Conservation (phyloP, 1,139 yeast species). For the Lodderomyces margitis region DNA sequence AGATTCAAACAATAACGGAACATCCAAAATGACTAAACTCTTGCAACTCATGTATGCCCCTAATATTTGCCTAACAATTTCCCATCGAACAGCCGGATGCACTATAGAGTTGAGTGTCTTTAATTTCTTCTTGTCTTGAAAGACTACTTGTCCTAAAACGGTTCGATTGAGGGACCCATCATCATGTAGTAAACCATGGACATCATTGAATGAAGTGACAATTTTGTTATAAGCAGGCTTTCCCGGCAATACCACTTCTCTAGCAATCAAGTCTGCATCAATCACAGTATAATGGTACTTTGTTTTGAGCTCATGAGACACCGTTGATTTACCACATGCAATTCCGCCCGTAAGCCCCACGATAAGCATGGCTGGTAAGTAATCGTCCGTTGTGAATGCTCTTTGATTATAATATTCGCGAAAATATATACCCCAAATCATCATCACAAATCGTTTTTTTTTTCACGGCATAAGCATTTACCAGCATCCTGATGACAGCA, state of each 20-base stretch:
- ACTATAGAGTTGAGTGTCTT: slow-evolving; percentile 67
- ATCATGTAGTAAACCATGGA: slow-evolving; percentile 54
- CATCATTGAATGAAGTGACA: slow-evolving; percentile 55
- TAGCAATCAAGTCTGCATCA: slow-evolving; percentile 90
- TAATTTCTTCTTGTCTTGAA: slow-evolving; percentile 59
- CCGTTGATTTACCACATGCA: slow-evolving; percentile 94
- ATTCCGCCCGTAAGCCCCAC: slow-evolving; percentile 96
- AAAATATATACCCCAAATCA: too few relatives aligned
- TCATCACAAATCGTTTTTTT: background rate
- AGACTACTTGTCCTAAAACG: slow-evolving; percentile 76
- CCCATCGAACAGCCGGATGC: slow-evolving; percentile 84
- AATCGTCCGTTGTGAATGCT: background rate
- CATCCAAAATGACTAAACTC: slow-evolving; percentile 73
- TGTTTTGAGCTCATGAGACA: slow-evolving; percentile 56
- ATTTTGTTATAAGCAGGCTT: slow-evolving; percentile 66
- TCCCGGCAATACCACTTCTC: slow-evolving; percentile 82
- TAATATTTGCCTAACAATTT: slow-evolving; percentile 58
- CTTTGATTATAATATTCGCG: too few relatives aligned
- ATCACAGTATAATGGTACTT: slow-evolving; percentile 58
- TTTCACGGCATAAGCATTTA: slow-evolving; percentile 3
- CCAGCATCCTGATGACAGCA: background rate
- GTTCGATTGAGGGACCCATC: slow-evolving; percentile 63
- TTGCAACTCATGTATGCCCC: slow-evolving; percentile 50
- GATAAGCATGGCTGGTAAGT: slow-evolving; percentile 58
- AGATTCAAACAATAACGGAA: slow-evolving; percentile 86